A percentile compares a stretch with the other conserved stretches of the same genome.
phyloP scores from a whole-genome alignment of 2,329 filamentous ascomycete genomes.

The Alternaria arborescens region DNA sequence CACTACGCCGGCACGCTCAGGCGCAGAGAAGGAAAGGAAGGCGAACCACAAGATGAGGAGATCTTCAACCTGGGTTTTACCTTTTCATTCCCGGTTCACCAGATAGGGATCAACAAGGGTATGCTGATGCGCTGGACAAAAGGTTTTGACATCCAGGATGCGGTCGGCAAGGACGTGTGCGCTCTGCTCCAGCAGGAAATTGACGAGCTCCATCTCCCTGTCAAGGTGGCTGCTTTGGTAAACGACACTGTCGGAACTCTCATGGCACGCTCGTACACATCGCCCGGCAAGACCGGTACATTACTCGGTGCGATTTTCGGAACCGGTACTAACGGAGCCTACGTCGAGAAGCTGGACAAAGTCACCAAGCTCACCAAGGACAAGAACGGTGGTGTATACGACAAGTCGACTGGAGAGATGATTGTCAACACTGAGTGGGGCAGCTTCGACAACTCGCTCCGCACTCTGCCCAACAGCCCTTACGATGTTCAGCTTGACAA shows the following conservation, averaged over 20 bases:
- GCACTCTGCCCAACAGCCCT: slow-evolving; percentile 82
- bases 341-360: slow-evolving; percentile 88
- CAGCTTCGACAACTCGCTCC: slow-evolving; percentile 93
- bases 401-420: slow-evolving; percentile 88
- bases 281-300: slow-evolving; percentile 84
- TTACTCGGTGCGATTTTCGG: slow-evolving; percentile 97
- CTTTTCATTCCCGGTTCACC: slow-evolving; percentile 96
- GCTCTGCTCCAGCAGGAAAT: slow-evolving; percentile 88
- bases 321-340: slow-evolving; percentile 96
- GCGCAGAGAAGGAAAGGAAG: slow-evolving; percentile 68
- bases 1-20: slow-evolving; percentile 78
- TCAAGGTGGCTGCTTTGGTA: slow-evolving; percentile 93
- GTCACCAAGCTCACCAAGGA: slow-evolving; percentile 75
- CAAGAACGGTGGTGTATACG: slow-evolving; percentile 66
- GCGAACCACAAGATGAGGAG: slow-evolving; percentile 70
- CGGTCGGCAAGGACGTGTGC: slow-evolving; percentile 93
- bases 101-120: slow-evolving; percentile 94
- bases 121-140: slow-evolving; percentile 97
- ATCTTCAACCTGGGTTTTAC: slow-evolving; percentile 97
- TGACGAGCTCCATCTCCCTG: slow-evolving; percentile 83
- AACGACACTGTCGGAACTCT: slow-evolving; percentile 98
- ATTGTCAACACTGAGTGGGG: slow-evolving; percentile 99
- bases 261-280: slow-evolving; percentile 96
- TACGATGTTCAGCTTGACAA: slow-evolving; percentile 83
- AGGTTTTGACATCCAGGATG: slow-evolving; percentile 96